Base-by-base conservation (phyloP, 768 basidiomycete species). In the Punctularia strigosozonata region DNA sequence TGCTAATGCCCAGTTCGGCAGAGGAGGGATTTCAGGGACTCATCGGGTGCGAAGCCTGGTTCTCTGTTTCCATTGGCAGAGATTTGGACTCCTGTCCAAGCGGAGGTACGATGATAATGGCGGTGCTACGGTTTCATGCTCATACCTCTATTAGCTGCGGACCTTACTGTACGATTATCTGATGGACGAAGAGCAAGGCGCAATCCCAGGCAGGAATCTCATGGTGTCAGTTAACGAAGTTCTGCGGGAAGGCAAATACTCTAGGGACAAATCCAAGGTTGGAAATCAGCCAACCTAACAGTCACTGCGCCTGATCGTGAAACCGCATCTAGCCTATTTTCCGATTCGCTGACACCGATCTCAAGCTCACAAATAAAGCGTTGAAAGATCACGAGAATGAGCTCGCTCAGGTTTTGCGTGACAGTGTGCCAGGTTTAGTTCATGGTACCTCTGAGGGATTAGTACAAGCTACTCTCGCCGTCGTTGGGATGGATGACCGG, bases 151-250 rank as follows among this genome's bases (percentile, higher is more conserved):
- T 17, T 42, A 97, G 92, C 75, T 98, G 31, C 79, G 83, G 42
- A 79, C 73, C 4, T 58, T 98, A 3, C 72, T 97, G 28, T 72
- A 77, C 40, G 88, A 91, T 58, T 97, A 97, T 61, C 66, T 99
- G 2, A 82, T 80, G n/a, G 87, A 91, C 57, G 91, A 94, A 47
- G 82, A 88, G 45, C 79, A 79, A 59, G 82, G 83, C 6, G 69
- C 77, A 4, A 68, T 77, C 6, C 69, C 85, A 17, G 80, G 85
- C 5, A 71, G 90, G 32, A 90, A 92, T 55, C 87, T 88, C 5
- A 82, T 97, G 44, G 77, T 80, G 1, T 90, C 92, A 1, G 89
- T 98, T 56, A 95, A 92, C 48, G 95, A 98, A 48, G 80, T 88
- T 12, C 69, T 99, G 26, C 73, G 89, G 13, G 86, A 88, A 39